A percentile compares a stretch with the other conserved stretches of the same genome.
Evolutionary conservation across 345 rosid genomes (phyloP).

Genomic region (Combretum micranthum): DNA sequence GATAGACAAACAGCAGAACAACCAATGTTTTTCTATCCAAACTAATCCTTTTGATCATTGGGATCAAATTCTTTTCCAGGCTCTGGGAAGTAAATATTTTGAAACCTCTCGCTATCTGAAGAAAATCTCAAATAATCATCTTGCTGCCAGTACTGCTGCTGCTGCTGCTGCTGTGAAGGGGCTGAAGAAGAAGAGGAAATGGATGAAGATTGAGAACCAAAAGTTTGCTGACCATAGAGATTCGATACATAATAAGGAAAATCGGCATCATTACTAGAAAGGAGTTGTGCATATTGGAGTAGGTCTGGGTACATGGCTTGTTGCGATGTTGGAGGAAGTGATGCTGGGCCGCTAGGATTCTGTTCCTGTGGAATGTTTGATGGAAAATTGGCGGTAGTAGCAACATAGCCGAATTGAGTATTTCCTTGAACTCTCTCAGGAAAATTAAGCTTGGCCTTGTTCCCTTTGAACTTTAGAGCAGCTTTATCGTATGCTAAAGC

Average conservation of each 20-base stretch:
- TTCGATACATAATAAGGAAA: constrained; percentile 49
- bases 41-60: constrained; percentile 11
- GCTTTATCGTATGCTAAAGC: constrained; percentile 89
- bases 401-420: constrained; percentile 13
- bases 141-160: constrained; percentile 15
- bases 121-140: no score
- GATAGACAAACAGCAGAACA: no score
- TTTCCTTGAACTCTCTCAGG: constrained; percentile 69
- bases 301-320: constrained; percentile 52
- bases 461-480: constrained; percentile 90
- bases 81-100: constrained; percentile 1
- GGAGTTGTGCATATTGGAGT: constrained; percentile 66
- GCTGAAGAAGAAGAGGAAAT: constrained; percentile 24
- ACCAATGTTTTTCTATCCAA: no score
- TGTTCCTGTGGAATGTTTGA: background rate
- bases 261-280: constrained; percentile 60
- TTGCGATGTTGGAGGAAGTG: constrained; percentile 9
- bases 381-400: constrained; percentile 2
- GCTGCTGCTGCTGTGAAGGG: constrained; percentile 7
- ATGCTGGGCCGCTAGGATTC: background rate
- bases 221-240: constrained; percentile 35
- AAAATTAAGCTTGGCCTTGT: constrained; percentile 87
- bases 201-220: constrained; percentile 26
- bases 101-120: no score
- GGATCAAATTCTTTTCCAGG: constrained; percentile 24